These are phyloP conservation scores for Trypanosoma congolense DNA, from an alignment of 208 protist species.

Conservation along the genomic window DNA sequence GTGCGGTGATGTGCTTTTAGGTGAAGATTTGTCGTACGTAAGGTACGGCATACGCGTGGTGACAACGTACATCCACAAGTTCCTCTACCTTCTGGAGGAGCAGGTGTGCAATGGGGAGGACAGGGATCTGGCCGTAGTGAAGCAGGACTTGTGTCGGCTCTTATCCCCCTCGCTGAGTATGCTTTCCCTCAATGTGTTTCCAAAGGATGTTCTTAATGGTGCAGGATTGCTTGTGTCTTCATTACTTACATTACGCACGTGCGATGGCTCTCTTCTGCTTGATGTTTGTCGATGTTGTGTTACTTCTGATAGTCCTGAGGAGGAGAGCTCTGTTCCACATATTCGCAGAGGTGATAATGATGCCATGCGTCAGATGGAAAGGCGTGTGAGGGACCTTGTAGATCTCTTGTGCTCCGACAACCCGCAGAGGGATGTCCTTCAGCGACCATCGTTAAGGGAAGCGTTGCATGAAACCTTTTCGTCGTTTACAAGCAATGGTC, in stretches of 20 bases:
- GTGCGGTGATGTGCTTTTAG: constrained; percentile 36
- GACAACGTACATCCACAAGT: constrained; percentile 80
- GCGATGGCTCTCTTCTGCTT: constrained; percentile 38
- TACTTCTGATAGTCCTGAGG: background rate
- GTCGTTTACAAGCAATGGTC: constrained; percentile 59
- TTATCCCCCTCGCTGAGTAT: constrained; percentile 52
- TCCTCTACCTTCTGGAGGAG: constrained; percentile 32
- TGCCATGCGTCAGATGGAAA: background rate
- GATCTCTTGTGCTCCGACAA: constrained; percentile 21
- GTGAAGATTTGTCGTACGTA: constrained; percentile 79
- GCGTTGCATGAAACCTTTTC: constrained; percentile 36
- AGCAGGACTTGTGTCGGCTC: constrained; percentile 34
- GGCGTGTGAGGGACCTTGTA: constrained; percentile 16
- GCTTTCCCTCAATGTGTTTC: constrained; percentile 59
- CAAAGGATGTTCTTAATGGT: constrained; percentile 88
- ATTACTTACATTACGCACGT: constrained; percentile 58
- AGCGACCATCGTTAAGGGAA: constrained; percentile 3
- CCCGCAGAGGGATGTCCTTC: constrained; percentile 1
- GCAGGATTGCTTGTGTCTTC: constrained; percentile 74
- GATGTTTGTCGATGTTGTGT: constrained; percentile 35
- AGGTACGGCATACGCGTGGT: constrained; percentile 82
- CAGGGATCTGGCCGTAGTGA: background rate
- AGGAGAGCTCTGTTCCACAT: background rate
- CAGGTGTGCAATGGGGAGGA: constrained; percentile 8
- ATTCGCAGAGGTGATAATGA: background rate